phyloP scores from a whole-genome alignment of 164 flowering plant genomes.

The Vitis riparia region DNA sequence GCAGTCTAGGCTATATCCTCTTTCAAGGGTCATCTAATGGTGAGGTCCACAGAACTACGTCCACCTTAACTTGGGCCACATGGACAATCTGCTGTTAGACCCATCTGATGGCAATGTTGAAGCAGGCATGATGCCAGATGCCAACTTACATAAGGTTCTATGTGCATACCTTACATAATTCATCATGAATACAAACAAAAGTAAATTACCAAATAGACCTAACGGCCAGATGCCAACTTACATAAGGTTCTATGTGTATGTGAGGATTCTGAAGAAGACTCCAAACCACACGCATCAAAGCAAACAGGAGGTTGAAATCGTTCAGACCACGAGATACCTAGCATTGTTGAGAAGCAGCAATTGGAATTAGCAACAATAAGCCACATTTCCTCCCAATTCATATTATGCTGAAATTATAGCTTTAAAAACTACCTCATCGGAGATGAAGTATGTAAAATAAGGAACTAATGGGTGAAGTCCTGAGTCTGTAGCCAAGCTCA shows the following conservation, averaged over 20 bases:
- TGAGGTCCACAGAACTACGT: not conserved
- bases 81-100: not conserved
- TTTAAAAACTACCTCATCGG: constrained; percentile 75
- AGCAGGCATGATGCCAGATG: too few species aligned
- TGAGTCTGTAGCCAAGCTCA: constrained; percentile 85
- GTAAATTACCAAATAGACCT: not conserved
- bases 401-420: not conserved
- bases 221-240: constrained; percentile 41
- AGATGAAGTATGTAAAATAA: constrained; percentile 80
- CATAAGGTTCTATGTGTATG: constrained; percentile 95
- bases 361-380: constrained; percentile 6
- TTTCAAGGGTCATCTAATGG: not conserved
- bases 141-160: too few species aligned
- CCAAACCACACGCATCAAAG: constrained; percentile 83
- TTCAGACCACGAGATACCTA: constrained; percentile 84
- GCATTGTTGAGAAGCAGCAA: constrained; percentile 7
- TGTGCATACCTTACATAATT: too few species aligned
- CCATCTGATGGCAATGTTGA: not conserved
- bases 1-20: not conserved
- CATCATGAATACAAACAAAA: not conserved
- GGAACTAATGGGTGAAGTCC: constrained; percentile 98
- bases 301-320: constrained; percentile 69
- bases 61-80: not conserved
- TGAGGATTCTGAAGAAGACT: constrained; percentile 95
- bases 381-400: not conserved